phyloP scores from a whole-genome alignment of 768 basidiomycete genomes.

The Exidia glandulosa region DNA sequence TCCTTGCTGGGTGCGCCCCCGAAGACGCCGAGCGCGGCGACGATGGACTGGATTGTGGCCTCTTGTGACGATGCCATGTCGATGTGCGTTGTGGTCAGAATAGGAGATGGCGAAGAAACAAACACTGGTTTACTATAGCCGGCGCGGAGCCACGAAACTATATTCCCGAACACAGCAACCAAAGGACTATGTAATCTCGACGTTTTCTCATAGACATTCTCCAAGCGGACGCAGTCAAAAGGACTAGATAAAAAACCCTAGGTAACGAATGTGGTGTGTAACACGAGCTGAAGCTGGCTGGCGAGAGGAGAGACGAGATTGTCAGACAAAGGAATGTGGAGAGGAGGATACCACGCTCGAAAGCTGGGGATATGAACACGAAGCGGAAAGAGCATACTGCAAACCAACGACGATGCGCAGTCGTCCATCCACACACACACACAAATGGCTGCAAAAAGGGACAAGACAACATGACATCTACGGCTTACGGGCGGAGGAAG shows the following conservation, averaged over 20 bases:
- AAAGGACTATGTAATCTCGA: not conserved
- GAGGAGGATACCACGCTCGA: too few species aligned
- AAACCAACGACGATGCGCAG: not conserved
- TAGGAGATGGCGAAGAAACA: not conserved
- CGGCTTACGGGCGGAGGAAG: conserved; percentile 63
- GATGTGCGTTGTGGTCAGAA: not conserved
- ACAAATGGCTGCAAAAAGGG: not conserved
- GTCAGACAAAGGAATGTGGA: not conserved
- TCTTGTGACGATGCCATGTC: not conserved
- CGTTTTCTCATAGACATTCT: too few species aligned
- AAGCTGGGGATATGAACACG: not conserved
- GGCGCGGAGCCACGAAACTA: not conserved
- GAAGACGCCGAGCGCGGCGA: conserved; percentile 74
- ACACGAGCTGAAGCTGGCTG: not conserved
- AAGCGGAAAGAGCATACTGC: not conserved
- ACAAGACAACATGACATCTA: conserved; percentile 20
- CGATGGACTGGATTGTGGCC: conserved; percentile 25
- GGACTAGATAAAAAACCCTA: not conserved
- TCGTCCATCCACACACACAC: not conserved
- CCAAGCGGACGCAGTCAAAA: not conserved
- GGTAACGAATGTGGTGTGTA: not conserved
- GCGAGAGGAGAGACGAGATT: conserved; percentile 1
- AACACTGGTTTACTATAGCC: not conserved
- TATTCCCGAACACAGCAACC: not conserved
- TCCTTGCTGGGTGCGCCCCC: conserved; percentile 69